Percentiles rank a stretch among this genome's conserved stretches.
Evolutionary conservation across 1,284 basidiomycete genomes (phyloP).

Genomic region (Ganoderma boninense): DNA sequence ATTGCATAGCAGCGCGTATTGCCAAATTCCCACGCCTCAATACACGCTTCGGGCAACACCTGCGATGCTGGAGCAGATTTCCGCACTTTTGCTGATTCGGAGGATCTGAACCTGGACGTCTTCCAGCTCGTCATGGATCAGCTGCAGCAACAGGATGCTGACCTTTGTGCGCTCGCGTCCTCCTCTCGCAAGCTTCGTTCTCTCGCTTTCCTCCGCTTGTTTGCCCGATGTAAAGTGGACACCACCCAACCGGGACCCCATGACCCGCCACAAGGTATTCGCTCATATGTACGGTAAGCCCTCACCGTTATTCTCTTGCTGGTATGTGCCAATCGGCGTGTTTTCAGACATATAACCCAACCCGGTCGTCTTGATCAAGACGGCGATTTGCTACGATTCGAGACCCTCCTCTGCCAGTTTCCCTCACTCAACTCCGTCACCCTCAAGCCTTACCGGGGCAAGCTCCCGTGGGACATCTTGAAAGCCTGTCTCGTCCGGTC

Average conservation of each 20-base stretch:
- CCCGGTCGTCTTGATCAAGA: background rate
- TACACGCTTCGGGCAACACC: too few relatives aligned
- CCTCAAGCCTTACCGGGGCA: background rate
- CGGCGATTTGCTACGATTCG: background rate
- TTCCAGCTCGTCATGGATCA: background rate
- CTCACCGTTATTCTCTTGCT: background rate
- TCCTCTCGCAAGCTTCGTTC: background rate
- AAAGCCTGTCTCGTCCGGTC: background rate
- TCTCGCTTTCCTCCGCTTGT: background rate
- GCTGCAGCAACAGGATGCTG: background rate
- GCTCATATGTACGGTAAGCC: background rate
- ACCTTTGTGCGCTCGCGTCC: background rate
- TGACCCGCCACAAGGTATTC: background rate
- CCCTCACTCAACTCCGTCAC: background rate
- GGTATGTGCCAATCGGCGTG: background rate
- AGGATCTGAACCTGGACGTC: background rate
- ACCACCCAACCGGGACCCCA: background rate
- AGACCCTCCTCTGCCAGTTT: background rate
- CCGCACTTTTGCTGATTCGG: too few relatives aligned
- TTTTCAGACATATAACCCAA: background rate
- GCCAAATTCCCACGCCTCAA: too few relatives aligned
- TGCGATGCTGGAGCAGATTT: too few relatives aligned
- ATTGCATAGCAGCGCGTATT: too few relatives aligned
- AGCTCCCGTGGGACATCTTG: background rate
- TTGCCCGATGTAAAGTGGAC: background rate